Evolutionary conservation across 805 yeast species (phyloP).

Genomic region (Yarrowia sp.): DNA sequence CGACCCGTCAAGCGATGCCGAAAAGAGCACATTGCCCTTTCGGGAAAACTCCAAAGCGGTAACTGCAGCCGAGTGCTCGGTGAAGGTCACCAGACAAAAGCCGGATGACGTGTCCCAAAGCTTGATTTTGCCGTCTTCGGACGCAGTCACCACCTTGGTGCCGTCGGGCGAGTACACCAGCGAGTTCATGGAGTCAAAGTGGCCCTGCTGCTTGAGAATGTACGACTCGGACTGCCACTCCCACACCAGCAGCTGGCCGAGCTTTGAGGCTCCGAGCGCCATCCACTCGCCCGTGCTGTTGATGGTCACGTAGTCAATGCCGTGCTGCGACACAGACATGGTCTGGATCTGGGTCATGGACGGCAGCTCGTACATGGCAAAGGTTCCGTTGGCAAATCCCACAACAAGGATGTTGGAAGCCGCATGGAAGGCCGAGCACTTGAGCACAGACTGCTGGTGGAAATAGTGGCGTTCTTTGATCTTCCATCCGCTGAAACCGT

Average conservation of each 20-base stretch:
- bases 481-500: slow-evolving; percentile 71
- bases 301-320: slow-evolving; percentile 80
- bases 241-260: slow-evolving; percentile 94
- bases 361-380: slow-evolving; percentile 88
- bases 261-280: slow-evolving; percentile 87
- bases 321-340: slow-evolving; percentile 88
- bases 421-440: slow-evolving; percentile 85
- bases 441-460: slow-evolving; percentile 69
- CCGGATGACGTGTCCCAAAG: slow-evolving; percentile 96
- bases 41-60: slow-evolving; percentile 88
- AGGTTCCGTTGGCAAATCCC: slow-evolving; percentile 89
- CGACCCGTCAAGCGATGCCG: slow-evolving; percentile 94
- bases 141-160: slow-evolving; percentile 85
- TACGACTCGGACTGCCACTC: slow-evolving; percentile 99
- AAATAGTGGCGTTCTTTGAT: slow-evolving; percentile 80
- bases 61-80: slow-evolving; percentile 88
- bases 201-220: slow-evolving; percentile 95
- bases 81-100: slow-evolving; percentile 88
- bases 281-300: slow-evolving; percentile 94
- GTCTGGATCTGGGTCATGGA: slow-evolving; percentile 81
- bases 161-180: slow-evolving; percentile 95
- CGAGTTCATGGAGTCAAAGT: slow-evolving; percentile 86
- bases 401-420: slow-evolving; percentile 74
- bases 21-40: slow-evolving; percentile 87
- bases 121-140: slow-evolving; percentile 96